Evolutionary conservation across 495 filamentous ascomycete species (phyloP), one percentile per base, ranked within the genome.

Genomic region (Penicillium odoratum): DNA sequence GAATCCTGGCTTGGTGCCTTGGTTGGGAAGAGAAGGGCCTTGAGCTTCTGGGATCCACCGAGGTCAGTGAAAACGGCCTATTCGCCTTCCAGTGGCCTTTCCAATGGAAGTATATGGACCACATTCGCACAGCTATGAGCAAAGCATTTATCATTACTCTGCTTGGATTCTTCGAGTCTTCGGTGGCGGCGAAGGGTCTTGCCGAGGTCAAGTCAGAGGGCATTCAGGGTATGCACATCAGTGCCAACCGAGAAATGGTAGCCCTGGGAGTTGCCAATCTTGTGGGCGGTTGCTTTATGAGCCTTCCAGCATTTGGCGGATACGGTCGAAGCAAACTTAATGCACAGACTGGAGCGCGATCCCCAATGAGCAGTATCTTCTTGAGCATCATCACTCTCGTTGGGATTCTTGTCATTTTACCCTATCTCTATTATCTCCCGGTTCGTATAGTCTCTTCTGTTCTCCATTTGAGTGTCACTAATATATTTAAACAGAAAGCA

Each of bases 251-350:
- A 21, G 94, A 99, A 68, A 86, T 99, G 60, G 89, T 98, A 10
- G 93, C 95, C 0, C 81, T 99, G 0, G 94, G 94, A 1, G 82
- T 89, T 8, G 92, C 95, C 5, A 99, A 99, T 68, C 68, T 97
- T 10, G 71, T 93, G 6, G 93, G 93, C n/a, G 88, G 90, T 1
- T 90, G 91, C 64, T 99, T 98, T 72, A 89, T 89, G 81, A 84
- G 89, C 7, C 78, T 99, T 5, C 94, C 94, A 9, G 92, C 91
- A 1, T 99, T 98, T 78, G 94, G 94, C 13, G 94, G 94, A 2
- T 99, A 99, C 67, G 94, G 93, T 30, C 82, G 94, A 64, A 96
- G 91, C 74, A 99, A 98, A 66, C 89, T 98, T 60, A 99, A 97
- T 69, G 84, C 86, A 40, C 85, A 88, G 28, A 98, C 94, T 0